These are phyloP conservation scores for Blepharisma japonicum DNA, from an alignment of 73 alveolate species.

Conservation along the genomic window DNA sequence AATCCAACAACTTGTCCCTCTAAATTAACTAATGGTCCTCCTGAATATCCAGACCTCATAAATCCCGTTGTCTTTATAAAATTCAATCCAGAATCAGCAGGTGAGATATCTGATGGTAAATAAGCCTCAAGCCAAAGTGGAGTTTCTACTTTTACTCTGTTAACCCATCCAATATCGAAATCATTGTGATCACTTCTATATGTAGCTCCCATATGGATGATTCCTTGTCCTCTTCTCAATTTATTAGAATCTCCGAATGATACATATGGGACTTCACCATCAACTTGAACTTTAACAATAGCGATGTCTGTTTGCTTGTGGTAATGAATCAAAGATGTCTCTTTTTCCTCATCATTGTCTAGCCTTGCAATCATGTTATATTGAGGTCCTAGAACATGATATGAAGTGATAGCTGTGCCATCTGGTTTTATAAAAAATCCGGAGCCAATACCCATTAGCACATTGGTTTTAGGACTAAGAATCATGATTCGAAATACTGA, in stretches of 20 bases:
- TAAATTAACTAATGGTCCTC: constrained; percentile 24
- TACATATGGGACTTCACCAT: background rate
- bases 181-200: background rate
- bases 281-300: background rate
- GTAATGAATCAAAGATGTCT: background rate
- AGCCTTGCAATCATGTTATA: background rate
- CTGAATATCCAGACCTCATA: constrained; percentile 11
- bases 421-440: constrained; percentile 20
- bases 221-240: constrained; percentile 2
- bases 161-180: background rate
- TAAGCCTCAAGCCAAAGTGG: background rate
- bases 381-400: background rate
- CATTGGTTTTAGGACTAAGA: background rate
- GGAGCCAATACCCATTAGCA: background rate
- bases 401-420: constrained; percentile 13
- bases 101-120: background rate
- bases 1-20: constrained; percentile 15
- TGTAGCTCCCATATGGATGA: background rate
- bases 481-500: background rate
- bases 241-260: background rate
- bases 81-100: background rate
- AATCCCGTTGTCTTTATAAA: background rate
- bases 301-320: background rate
- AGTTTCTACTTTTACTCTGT: background rate
- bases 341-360: background rate